These are phyloP conservation scores for Apium graveolens DNA, from an alignment of 129 eudicot species.

Conservation along the genomic window DNA sequence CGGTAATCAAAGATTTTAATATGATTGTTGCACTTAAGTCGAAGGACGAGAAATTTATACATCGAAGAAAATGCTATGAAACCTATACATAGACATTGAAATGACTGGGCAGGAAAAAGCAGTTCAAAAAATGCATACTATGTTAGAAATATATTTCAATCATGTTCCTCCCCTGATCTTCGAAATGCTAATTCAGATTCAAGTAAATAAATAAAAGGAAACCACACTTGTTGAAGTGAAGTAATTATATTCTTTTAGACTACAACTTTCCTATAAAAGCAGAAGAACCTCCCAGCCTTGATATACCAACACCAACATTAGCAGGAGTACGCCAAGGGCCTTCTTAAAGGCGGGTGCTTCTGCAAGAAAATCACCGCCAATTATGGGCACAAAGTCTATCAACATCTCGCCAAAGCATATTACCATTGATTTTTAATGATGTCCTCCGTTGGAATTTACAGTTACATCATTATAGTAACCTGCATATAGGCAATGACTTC, in stretches of 20 bases:
- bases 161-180: too few species aligned
- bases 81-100: background rate
- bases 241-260: background rate
- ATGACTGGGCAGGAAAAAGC: background rate
- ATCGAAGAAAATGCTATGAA: background rate
- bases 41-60: background rate
- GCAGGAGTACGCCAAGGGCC: conserved; percentile 91
- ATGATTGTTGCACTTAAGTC: background rate
- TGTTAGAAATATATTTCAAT: too few species aligned
- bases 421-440: conserved; percentile 24
- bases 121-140: background rate
- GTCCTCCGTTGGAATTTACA: conserved; percentile 18
- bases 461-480: conserved; percentile 19
- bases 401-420: conserved; percentile 80
- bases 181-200: too few species aligned
- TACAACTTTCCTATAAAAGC: conserved; percentile 78
- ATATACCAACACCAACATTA: conserved; percentile 67
- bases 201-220: too few species aligned
- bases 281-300: conserved; percentile 74
- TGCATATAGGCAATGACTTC: conserved; percentile 1
- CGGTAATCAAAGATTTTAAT: background rate
- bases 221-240: too few species aligned
- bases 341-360: conserved; percentile 69
- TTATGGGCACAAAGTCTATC: conserved; percentile 73
- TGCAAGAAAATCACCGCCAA: conserved; percentile 59